phyloP scores from a whole-genome alignment of 2,329 filamentous ascomycete species.

The Dactylella cylindrospora region DNA sequence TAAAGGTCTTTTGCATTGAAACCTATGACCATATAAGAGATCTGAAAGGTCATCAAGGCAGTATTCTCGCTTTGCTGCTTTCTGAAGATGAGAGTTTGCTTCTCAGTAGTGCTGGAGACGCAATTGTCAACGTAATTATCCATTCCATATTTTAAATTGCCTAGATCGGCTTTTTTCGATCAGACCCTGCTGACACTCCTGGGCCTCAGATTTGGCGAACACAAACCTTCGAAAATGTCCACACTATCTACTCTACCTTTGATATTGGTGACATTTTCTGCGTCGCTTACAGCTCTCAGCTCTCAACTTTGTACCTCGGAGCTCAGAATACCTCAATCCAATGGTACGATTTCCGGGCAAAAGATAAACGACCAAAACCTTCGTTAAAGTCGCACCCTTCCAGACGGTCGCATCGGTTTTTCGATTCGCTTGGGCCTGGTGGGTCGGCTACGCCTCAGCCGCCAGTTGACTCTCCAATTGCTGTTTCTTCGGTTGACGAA shows the following conservation, averaged over 20 bases:
- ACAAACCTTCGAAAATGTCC: conserved; percentile 70
- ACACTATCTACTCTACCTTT: conserved; percentile 88
- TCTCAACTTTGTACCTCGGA: conserved; percentile 84
- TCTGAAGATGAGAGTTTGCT: conserved; percentile 73
- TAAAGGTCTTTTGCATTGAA: conserved; percentile 75
- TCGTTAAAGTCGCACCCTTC: conserved; percentile 71
- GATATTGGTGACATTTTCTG: conserved; percentile 96
- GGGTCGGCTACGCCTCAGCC: conserved; percentile 73
- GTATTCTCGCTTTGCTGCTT: conserved; percentile 80
- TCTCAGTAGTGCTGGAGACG: conserved; percentile 90
- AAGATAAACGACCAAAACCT: conserved; percentile 61
- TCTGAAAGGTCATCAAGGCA: conserved; percentile 86
- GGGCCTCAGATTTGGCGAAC: conserved; percentile 73
- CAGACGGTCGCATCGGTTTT: conserved; percentile 80
- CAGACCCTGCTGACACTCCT: too few relatives aligned
- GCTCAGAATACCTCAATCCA: conserved; percentile 94
- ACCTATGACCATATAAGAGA: conserved; percentile 78
- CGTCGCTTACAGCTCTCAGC: conserved; percentile 77
- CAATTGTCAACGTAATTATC: conserved; percentile 73
- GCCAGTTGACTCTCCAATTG: conserved; percentile 58
- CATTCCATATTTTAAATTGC: not conserved
- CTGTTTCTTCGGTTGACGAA: conserved; percentile 57
- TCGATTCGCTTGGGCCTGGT: conserved; percentile 84
- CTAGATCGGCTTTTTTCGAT: conserved; percentile 17
- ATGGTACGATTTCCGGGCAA: conserved; percentile 77